Evolutionary conservation across 108 stramenopile genomes (phyloP), one percentile per base, ranked within the genome.

Genomic region (Schizochytrium sp.): DNA sequence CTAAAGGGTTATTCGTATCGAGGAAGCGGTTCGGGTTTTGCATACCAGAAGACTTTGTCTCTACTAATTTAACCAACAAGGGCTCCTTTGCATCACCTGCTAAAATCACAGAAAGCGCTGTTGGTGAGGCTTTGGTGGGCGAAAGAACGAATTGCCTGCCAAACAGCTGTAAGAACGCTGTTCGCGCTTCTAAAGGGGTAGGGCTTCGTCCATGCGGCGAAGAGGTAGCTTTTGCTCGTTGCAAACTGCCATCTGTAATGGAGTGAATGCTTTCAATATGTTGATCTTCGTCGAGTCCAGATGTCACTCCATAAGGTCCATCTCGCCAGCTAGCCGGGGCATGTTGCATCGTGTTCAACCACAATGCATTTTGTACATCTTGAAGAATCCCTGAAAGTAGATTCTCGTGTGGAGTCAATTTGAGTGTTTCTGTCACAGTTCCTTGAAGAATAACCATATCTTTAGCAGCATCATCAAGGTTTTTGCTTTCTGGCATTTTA

Each of bases 21-120:
- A 69, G 64, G 64, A 69, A 69, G 64, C 64, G 64, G 28, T 69
- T 69, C 64, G 64, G 64, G 10, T 69, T 38, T 15, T 69, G 64
- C 64, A 69, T 7, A 44, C 12, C 8, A 38, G 64, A 28, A 8
- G 64, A 1, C 15, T 69, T 69, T 38, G 64, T 38, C 64, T 69
- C 64, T 10, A 69, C 64, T 38, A 7, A 44, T 38, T 44, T 38
- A 7, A 69, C 64, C 12, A 69, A 15, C 40, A 69, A 44, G 42
- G 64, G 64, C 64, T 7, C 64, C 8, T 7, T 5, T 15, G 64
- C 28, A 7, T 12, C 28, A 0, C 64, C 64, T 8, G 64, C 64
- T 8, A 69, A 7, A 28, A 69, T 38, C 19, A 69, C 64, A 7
- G 64, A 69, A 15, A 69, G 64, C 5, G 64, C 64, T 7, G 19